phyloP scores from a whole-genome alignment of 805 yeast species.

The Saccharomycopsis fibuligera region DNA sequence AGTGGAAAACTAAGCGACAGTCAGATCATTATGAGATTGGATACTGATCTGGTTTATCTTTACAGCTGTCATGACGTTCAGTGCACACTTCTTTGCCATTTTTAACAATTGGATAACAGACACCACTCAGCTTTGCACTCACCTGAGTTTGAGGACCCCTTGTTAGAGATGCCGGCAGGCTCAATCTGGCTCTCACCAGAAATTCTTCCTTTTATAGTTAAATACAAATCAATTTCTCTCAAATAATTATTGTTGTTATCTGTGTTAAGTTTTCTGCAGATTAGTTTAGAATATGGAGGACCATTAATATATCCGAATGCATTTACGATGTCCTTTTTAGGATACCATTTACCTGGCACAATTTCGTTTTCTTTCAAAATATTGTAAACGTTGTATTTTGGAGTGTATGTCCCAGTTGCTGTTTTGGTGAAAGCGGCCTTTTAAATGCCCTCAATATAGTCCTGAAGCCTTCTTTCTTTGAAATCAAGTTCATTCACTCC shows the following conservation, averaged over 20 bases:
- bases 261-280: not conserved
- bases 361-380: not conserved
- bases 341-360: not conserved
- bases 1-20: not conserved
- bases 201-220: not conserved
- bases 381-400: not conserved
- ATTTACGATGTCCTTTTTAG: not conserved
- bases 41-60: not conserved
- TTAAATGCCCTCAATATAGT: not conserved
- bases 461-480: not conserved
- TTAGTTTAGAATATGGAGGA: not conserved
- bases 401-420: no score
- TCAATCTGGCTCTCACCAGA: no score
- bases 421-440: no score
- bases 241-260: no score
- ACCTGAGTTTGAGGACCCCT: not conserved
- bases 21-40: not conserved
- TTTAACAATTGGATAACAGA: not conserved
- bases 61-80: not conserved
- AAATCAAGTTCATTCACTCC: not conserved
- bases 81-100: not conserved
- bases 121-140: not conserved
- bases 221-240: not conserved
- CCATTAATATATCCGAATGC: not conserved
- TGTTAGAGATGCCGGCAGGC: not conserved